Base-by-base conservation (phyloP, 768 basidiomycete species). In the Suillus paluster region DNA sequence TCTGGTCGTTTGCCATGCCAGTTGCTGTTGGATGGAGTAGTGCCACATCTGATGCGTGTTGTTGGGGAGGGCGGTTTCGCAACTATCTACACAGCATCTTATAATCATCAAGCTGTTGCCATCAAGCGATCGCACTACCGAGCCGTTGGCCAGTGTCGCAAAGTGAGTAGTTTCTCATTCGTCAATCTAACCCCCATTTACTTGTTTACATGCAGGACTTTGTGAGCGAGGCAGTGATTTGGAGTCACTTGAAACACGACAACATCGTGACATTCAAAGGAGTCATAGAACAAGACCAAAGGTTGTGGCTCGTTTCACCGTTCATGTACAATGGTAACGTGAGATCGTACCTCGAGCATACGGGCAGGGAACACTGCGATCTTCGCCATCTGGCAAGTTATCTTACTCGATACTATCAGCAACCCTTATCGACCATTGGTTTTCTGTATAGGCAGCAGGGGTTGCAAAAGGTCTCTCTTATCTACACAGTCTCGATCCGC, bases 211-310 rank as follows among this genome's bases (percentile, higher is more conserved):
- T 53, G 34, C 33, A 73, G 72, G 50, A 61, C 61, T 72, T 72
- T 17, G 57, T 65, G 23, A 53, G 70, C 30, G 72, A 75, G 33
- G 70, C 74, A 19, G 70, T 74, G 38, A 56, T 72, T n/a, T 73
- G 68, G 72, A 48, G 45, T 46, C 66, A 71, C 15, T 36, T 73
- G 12, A 34, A 25, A 48, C 74, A 76, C 61, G 46, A 64, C 15
- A 70, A 75, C 23, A 69, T 76, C 10, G 64, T 71, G 23, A 66
- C 66, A 15, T 73, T 75, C 53, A 14, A 62, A 2, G 75, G 75
- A 1, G 49, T 68, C 41, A 5, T 68, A 25, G 56, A 67, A 27
- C 59, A 48, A 15, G 53, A 53, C 12, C 14, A 46, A 9, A 21
- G 55, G 27, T 53, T 73, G 19, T 60, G 72, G 45, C 64, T 75